phyloP scores from a whole-genome alignment of 345 rosid species.

The Arabis alpina region DNA sequence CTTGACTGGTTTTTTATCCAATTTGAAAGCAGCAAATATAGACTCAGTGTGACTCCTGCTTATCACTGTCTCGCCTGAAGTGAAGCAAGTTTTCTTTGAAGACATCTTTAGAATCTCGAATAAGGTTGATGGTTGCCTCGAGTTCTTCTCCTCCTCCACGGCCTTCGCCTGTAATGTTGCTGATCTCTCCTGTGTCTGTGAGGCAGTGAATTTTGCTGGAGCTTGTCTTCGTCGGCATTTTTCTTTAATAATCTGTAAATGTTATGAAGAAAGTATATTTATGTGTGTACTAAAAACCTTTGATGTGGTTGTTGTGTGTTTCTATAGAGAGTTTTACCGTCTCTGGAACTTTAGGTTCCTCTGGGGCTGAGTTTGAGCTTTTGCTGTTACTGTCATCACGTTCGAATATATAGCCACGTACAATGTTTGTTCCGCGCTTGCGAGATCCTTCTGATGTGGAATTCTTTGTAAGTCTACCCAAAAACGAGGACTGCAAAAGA shows the following conservation, averaged over 20 bases:
- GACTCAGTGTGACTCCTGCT: slow-evolving; percentile 60
- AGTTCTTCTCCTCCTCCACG: slow-evolving; percentile 43
- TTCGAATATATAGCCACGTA: slow-evolving; percentile 79
- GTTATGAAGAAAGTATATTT: background rate
- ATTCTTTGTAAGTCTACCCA: slow-evolving; percentile 60
- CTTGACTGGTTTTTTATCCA: slow-evolving; percentile 57
- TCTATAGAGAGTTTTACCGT: slow-evolving; percentile 50
- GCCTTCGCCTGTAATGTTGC: slow-evolving; percentile 38
- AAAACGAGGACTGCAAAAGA: slow-evolving; percentile 80
- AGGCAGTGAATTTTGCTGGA: slow-evolving; percentile 61
- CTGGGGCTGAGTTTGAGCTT: slow-evolving; percentile 53
- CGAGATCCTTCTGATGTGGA: slow-evolving; percentile 54
- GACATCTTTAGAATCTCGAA: slow-evolving; percentile 70
- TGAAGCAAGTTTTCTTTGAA: slow-evolving; percentile 49
- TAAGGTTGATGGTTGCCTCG: slow-evolving; percentile 54
- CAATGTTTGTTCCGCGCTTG: slow-evolving; percentile 62
- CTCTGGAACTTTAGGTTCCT: slow-evolving; percentile 59
- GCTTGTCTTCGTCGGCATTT: slow-evolving; percentile 55
- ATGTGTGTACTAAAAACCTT: slow-evolving; percentile 9
- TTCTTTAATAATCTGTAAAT: slow-evolving; percentile 53
- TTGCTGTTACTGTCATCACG: slow-evolving; percentile 69
- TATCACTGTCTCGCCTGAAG: slow-evolving; percentile 42
- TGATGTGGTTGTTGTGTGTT: background rate
- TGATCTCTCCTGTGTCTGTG: slow-evolving; percentile 56
- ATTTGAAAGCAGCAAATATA: slow-evolving; percentile 77